These are phyloP conservation scores for Streptanthus diversifolius DNA, from an alignment of 345 rosid species.

Conservation along the genomic window DNA sequence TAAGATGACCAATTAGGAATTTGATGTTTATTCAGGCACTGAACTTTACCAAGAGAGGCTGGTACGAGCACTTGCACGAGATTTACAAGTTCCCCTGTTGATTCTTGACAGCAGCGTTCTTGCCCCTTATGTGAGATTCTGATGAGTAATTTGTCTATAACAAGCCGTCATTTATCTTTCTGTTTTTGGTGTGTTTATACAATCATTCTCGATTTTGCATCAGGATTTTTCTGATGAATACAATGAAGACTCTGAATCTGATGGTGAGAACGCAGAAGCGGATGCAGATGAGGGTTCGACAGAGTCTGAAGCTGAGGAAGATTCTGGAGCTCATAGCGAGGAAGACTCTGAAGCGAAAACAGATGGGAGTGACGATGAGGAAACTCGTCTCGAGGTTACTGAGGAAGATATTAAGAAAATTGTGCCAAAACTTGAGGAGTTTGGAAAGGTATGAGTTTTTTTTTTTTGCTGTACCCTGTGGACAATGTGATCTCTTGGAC, in stretches of 20 bases:
- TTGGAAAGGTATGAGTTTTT: conserved; percentile 53
- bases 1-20: background rate
- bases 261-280: conserved; percentile 54
- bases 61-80: conserved; percentile 87
- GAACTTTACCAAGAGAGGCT: conserved; percentile 91
- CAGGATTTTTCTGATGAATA: conserved; percentile 81
- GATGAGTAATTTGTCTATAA: conserved; percentile 8
- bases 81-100: conserved; percentile 76
- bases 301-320: conserved; percentile 90
- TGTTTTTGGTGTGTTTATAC: background rate
- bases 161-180: background rate
- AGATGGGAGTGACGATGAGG: conserved; percentile 70
- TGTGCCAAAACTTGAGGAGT: conserved; percentile 69
- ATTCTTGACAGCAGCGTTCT: conserved; percentile 88
- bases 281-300: conserved; percentile 59
- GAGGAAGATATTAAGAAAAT: conserved; percentile 82
- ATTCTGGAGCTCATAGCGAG: conserved; percentile 60
- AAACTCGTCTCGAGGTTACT: conserved; percentile 60
- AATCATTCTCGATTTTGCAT: conserved; percentile 26
- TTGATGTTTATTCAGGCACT: conserved; percentile 55
- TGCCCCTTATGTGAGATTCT: conserved; percentile 87
- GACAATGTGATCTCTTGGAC: conserved; percentile 1
- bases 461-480: background rate
- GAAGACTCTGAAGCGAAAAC: conserved; percentile 71
- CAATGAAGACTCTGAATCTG: conserved; percentile 61